Percentiles rank a stretch among this genome's conserved stretches.
Evolutionary conservation across 2,329 filamentous ascomycete genomes (phyloP).

Genomic region (Lecanicillium sp.): DNA sequence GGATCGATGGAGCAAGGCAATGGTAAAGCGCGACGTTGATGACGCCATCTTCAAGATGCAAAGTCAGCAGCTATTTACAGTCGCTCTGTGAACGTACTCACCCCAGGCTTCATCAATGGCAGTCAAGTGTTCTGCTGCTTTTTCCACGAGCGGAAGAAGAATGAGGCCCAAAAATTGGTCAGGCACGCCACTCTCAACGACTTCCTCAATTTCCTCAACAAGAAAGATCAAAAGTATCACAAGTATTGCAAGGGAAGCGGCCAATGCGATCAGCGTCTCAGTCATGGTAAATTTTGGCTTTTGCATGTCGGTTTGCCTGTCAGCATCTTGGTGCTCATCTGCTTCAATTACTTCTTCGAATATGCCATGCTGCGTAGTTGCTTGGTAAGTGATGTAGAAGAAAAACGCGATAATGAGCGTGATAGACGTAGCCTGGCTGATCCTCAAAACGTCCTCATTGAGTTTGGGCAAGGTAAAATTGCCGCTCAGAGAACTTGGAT

Average conservation of each 20-base stretch:
- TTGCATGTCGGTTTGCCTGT: slow-evolving; percentile 45
- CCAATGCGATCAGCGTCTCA: slow-evolving; percentile 52
- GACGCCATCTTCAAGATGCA: slow-evolving; percentile 37
- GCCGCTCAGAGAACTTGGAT: slow-evolving; percentile 16
- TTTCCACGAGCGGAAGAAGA: slow-evolving; percentile 59
- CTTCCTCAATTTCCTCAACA: slow-evolving; percentile 55
- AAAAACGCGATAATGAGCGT: slow-evolving; percentile 53
- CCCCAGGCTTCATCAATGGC: slow-evolving; percentile 61
- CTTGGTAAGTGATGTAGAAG: slow-evolving; percentile 51
- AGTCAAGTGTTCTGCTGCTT: slow-evolving; percentile 61
- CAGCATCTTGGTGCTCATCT: slow-evolving; percentile 45
- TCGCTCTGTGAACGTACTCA: too few relatives aligned
- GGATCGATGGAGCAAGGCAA: slow-evolving; percentile 64
- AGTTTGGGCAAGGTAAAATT: slow-evolving; percentile 28
- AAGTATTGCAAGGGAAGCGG: slow-evolving; percentile 48
- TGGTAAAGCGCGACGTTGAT: slow-evolving; percentile 66
- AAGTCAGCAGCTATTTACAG: too few relatives aligned
- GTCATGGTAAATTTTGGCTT: slow-evolving; percentile 59
- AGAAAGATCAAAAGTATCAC: slow-evolving; percentile 58
- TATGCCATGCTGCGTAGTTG: slow-evolving; percentile 55
- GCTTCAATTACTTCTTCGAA: slow-evolving; percentile 47
- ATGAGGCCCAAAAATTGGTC: slow-evolving; percentile 43
- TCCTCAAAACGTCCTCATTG: slow-evolving; percentile 39
- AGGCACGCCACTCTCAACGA: slow-evolving; percentile 22
- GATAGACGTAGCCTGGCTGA: slow-evolving; percentile 54